phyloP scores from a whole-genome alignment of 2,329 filamentous ascomycete species.

The Epichloe amarillans region DNA sequence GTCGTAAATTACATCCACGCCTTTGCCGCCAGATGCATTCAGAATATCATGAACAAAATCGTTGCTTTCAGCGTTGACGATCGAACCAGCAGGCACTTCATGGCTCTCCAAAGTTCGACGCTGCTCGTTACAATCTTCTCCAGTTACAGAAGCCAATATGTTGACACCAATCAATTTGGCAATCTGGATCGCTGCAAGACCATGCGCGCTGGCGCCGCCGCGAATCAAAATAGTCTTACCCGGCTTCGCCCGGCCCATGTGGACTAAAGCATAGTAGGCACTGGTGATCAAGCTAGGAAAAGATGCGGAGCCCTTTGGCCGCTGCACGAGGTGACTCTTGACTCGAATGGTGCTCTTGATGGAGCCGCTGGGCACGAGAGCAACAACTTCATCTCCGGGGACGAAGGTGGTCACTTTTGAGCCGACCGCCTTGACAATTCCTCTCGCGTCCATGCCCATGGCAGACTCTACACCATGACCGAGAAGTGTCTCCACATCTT shows the following conservation, averaged over 20 bases:
- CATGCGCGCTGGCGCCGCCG: constrained; percentile 28
- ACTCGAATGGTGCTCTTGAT: constrained; percentile 22
- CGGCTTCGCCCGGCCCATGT: constrained; percentile 15
- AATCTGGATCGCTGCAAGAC: constrained; percentile 30
- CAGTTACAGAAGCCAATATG: constrained; percentile 29
- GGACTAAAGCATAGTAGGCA: constrained; percentile 28
- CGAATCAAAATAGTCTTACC: constrained; percentile 28
- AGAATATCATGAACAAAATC: constrained; percentile 20
- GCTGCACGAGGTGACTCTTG: constrained; percentile 23
- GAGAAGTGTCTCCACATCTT: constrained; percentile 23
- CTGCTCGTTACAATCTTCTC: constrained; percentile 19
- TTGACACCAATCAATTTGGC: constrained; percentile 23
- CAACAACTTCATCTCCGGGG: constrained; percentile 28
- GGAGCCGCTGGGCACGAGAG: constrained; percentile 21
- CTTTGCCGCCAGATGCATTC: constrained; percentile 17
- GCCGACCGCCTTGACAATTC: constrained; percentile 23
- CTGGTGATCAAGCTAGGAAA: constrained; percentile 26
- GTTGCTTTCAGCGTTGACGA: constrained; percentile 25
- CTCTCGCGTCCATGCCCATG: constrained; percentile 29
- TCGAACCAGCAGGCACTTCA: constrained; percentile 21
- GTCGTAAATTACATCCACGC: constrained; percentile 33
- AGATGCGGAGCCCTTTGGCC: constrained; percentile 11
- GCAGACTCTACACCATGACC: constrained; percentile 18
- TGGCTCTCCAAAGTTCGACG: constrained; percentile 20
- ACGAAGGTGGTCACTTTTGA: constrained; percentile 17